A percentile compares a stretch with the other conserved stretches of the same genome.
Conservation (phyloP, 2,329 filamentous ascomycete genomes). For the Ophiostoma perfectum region DNA sequence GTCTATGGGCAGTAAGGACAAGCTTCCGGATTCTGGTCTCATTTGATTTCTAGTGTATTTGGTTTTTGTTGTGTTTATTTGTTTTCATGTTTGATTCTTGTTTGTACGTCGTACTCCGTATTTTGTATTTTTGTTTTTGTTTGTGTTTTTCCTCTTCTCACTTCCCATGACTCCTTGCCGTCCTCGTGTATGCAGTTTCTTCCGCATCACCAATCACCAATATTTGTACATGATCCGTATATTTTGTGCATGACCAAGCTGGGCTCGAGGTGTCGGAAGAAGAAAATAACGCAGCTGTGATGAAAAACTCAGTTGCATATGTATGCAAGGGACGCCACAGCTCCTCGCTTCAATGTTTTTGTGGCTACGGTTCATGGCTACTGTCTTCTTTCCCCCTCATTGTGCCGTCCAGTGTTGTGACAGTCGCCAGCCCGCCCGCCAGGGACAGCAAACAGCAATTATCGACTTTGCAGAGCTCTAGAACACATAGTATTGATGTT, state of each 20-base stretch:
- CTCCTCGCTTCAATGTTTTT: background rate
- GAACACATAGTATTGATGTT: background rate
- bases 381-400: background rate
- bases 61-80: background rate
- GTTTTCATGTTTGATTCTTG: background rate
- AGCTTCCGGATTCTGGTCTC: background rate
- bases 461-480: background rate
- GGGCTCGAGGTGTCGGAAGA: no score
- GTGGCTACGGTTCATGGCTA: background rate
- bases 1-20: background rate
- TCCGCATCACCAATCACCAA: background rate
- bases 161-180: no score
- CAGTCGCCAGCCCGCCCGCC: background rate
- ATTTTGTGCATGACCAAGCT: background rate
- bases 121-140: background rate
- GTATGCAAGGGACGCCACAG: background rate
- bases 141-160: background rate
- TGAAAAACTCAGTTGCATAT: conserved; percentile 5
- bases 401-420: background rate
- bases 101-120: background rate
- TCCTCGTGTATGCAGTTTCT: no score
- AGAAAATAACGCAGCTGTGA: background rate
- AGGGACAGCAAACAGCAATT: background rate
- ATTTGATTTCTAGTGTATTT: background rate
- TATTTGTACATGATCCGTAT: background rate